These are phyloP conservation scores for Globisporangium apiculatum DNA, from an alignment of 352 stramenopile genomes.

Conservation along the genomic window DNA sequence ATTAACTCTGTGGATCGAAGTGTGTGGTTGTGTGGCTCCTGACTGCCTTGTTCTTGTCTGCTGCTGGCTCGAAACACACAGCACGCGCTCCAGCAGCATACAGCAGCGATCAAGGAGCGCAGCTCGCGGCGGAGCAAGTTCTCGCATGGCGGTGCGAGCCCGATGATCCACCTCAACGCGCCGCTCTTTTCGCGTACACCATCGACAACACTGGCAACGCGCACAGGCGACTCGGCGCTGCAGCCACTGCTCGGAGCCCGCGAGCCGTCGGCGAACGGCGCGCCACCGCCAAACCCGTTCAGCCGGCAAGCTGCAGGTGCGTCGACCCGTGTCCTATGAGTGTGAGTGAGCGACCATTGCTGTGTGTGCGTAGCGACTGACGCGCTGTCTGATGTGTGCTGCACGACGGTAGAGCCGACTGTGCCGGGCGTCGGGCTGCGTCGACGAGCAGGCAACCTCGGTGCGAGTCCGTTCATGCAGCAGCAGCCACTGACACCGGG, in stretches of 20 bases:
- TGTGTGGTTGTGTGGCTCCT: conserved; percentile 1
- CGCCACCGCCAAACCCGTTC: conserved; percentile 8
- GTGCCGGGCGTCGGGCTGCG: conserved; percentile 33
- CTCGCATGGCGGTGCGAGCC: conserved; percentile 56
- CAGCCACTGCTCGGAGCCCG: conserved; percentile 12
- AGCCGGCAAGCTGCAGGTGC: conserved; percentile 18
- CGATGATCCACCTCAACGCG: conserved; percentile 77
- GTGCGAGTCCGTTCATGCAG: conserved; percentile 70
- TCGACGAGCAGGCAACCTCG: conserved; percentile 50
- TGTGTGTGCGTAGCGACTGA: too few relatives aligned
- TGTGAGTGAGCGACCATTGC: too few relatives aligned
- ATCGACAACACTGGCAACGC: conserved; percentile 10
- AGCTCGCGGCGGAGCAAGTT: conserved; percentile 79
- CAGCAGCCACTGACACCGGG: conserved; percentile 32
- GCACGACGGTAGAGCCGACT: background rate
- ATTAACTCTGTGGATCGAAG: background rate
- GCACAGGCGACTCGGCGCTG: conserved; percentile 15
- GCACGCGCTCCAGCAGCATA: conserved; percentile 61
- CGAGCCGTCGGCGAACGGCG: conserved; percentile 3
- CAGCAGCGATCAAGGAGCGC: conserved; percentile 59
- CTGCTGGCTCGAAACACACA: conserved; percentile 8
- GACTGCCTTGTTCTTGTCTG: too few relatives aligned
- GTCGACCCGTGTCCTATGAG: background rate
- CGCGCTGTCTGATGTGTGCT: too few relatives aligned
- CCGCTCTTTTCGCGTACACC: conserved; percentile 62